These are phyloP conservation scores for Cyberlindnera mrakii DNA, from an alignment of 805 yeast genomes.

Conservation along the genomic window DNA sequence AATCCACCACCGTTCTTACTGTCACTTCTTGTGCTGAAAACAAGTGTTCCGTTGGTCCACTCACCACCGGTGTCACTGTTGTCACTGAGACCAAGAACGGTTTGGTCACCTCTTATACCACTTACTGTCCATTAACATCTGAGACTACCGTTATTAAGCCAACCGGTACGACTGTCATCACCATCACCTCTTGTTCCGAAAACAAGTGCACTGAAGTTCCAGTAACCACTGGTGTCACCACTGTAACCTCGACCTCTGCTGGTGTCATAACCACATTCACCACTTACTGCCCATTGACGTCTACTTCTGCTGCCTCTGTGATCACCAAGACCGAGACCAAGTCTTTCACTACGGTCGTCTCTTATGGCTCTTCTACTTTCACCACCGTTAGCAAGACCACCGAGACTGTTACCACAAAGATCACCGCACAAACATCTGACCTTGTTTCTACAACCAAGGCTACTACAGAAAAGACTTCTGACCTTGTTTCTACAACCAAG, in stretches of 20 bases:
- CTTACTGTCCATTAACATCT: constrained; percentile 13
- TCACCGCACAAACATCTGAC: not conserved
- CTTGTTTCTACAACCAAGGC: not conserved
- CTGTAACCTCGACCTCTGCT: not conserved
- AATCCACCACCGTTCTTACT: constrained; percentile 11
- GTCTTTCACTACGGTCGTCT: no score
- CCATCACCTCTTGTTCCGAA: constrained; percentile 1
- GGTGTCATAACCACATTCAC: not conserved
- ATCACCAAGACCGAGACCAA: not conserved
- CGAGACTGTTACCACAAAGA: not conserved
- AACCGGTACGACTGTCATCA: not conserved
- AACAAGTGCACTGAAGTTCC: not conserved
- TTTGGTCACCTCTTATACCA: constrained; percentile 24
- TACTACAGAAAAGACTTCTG: not conserved
- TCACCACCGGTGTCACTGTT: constrained; percentile 25
- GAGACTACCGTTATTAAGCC: not conserved
- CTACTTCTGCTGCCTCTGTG: not conserved
- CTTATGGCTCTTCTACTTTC: not conserved
- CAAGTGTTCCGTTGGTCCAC: constrained; percentile 23
- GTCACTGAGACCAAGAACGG: constrained; percentile 26
- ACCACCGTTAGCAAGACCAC: not conserved
- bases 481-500: not conserved
- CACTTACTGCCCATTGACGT: constrained; percentile 1
- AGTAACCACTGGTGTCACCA: not conserved
- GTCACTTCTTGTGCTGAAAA: constrained; percentile 26